These are phyloP conservation scores for Colletotrichum gloeosporioides DNA, from an alignment of 2,329 filamentous ascomycete genomes.

Conservation along the genomic window DNA sequence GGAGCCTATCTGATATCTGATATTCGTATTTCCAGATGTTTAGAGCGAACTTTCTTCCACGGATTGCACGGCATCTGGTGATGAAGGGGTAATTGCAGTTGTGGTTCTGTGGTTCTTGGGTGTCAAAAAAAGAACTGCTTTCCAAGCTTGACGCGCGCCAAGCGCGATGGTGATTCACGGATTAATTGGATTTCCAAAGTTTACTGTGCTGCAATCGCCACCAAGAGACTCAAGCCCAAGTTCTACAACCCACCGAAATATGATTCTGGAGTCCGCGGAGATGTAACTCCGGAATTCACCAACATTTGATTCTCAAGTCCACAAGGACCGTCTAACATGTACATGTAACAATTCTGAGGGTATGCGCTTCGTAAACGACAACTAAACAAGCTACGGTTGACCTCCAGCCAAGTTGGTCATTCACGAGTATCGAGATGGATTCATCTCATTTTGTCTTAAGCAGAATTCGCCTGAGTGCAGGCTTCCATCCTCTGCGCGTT, in stretches of 20 bases:
- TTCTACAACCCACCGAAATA: not conserved
- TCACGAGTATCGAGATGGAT: not conserved
- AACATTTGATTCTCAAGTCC: not conserved
- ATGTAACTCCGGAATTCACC: not conserved
- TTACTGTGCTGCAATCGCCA: not conserved
- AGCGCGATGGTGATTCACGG: not conserved
- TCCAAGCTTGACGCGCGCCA: not conserved
- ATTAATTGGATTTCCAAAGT: not conserved
- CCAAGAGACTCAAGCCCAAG: not conserved
- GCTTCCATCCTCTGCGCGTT: not conserved
- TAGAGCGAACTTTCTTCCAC: not conserved
- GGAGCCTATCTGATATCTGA: not conserved
- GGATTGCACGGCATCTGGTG: not conserved
- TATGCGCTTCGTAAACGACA: not conserved
- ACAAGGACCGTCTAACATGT: not conserved
- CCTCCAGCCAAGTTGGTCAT: not conserved
- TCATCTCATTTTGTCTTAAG: not conserved
- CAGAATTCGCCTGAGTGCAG: not conserved
- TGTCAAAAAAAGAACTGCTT: not conserved
- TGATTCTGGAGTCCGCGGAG: not conserved
- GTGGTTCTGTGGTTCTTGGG: not conserved
- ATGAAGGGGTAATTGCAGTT: not conserved
- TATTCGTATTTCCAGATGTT: not conserved
- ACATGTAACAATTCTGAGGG: not conserved
- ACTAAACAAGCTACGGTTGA: not conserved